These are phyloP conservation scores for Gossypium anomalum DNA, from an alignment of 345 rosid genomes.

Conservation along the genomic window DNA sequence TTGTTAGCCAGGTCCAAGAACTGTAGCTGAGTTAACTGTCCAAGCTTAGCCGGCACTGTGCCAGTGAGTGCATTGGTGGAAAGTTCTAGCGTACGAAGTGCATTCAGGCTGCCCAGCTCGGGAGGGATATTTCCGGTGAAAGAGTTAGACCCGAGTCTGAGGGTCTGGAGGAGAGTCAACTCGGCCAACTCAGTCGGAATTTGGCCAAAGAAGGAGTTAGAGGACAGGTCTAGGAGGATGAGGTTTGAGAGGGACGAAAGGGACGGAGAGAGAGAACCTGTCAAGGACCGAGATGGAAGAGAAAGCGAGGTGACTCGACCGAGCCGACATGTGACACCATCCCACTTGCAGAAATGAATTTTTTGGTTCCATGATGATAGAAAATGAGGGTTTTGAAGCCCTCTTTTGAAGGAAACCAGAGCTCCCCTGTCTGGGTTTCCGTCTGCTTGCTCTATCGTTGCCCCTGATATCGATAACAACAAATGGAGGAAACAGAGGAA, in stretches of 20 bases:
- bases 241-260: slow-evolving; percentile 52
- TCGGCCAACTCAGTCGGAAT: slow-evolving; percentile 37
- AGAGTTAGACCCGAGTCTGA: slow-evolving; percentile 44
- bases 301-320: slow-evolving; percentile 46
- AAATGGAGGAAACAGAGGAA: slow-evolving; percentile 19
- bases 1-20: slow-evolving; percentile 64
- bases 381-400: slow-evolving; percentile 34
- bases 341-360: slow-evolving; percentile 53
- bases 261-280: slow-evolving; percentile 39
- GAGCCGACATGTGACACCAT: slow-evolving; percentile 53
- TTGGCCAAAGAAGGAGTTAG: slow-evolving; percentile 42
- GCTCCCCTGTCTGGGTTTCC: slow-evolving; percentile 29
- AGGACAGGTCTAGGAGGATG: slow-evolving; percentile 52
- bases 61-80: slow-evolving; percentile 57
- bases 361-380: slow-evolving; percentile 65
- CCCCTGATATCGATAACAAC: slow-evolving; percentile 5
- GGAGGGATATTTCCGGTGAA: slow-evolving; percentile 56
- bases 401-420: slow-evolving; percentile 44
- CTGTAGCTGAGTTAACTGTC: slow-evolving; percentile 38
- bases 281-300: slow-evolving; percentile 37
- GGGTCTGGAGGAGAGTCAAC: slow-evolving; percentile 36
- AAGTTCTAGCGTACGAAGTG: slow-evolving; percentile 54
- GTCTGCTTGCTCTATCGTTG: slow-evolving; percentile 21
- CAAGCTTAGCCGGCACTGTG: slow-evolving; percentile 38
- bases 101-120: slow-evolving; percentile 37